phyloP scores from a whole-genome alignment of 495 filamentous ascomycete species.

The Astrothelium macrocarpum region DNA sequence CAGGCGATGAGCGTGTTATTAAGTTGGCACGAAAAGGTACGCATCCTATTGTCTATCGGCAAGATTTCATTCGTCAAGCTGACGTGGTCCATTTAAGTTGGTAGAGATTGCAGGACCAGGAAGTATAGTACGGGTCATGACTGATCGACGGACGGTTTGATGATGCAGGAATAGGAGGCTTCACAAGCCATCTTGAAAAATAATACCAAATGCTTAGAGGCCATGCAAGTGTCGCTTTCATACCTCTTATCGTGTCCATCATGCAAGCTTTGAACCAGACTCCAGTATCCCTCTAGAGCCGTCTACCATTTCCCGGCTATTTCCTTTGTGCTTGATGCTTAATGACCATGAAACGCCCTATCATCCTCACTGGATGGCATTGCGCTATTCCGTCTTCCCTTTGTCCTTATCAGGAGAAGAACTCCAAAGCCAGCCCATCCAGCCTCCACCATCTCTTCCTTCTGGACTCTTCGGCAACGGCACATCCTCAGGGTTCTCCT shows the following conservation, averaged over 20 bases:
- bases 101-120: conserved; percentile 82
- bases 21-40: conserved; percentile 86
- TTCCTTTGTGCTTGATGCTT: neutral
- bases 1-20: conserved; percentile 86
- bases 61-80: conserved; percentile 8
- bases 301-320: neutral
- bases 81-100: conserved; percentile 32
- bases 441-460: conserved; percentile 33
- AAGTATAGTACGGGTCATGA: conserved; percentile 83
- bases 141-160: conserved; percentile 81
- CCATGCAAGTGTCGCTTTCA: neutral
- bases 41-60: neutral
- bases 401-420: neutral
- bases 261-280: neutral
- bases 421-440: conserved; percentile 55
- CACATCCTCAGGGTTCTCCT: conserved; percentile 36
- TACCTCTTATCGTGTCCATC: neutral
- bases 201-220: neutral
- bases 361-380: neutral
- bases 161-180: neutral
- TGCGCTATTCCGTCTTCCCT: neutral
- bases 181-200: neutral
- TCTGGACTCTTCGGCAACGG: conserved; percentile 29
- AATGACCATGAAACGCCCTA: neutral
- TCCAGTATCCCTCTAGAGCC: neutral